Percentiles rank a stretch among this genome's conserved stretches.
phyloP scores from a whole-genome alignment of 441 rosid genomes.

The Populus hybrid region DNA sequence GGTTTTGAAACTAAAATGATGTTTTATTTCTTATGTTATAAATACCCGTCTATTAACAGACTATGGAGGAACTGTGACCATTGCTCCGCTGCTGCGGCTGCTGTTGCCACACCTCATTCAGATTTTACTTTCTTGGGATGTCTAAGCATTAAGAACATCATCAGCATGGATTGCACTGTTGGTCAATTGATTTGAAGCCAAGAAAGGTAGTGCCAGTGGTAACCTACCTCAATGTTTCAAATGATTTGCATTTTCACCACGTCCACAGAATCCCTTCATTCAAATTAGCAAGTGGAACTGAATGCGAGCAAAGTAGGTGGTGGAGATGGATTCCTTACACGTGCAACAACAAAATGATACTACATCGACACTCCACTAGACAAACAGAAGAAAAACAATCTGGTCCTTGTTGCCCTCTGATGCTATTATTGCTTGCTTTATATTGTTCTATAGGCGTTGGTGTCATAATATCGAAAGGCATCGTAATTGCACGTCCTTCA shows the following conservation, averaged over 20 bases:
- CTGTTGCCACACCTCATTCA: no score
- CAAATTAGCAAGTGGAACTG: neutral
- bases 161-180: neutral
- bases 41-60: no score
- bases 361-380: no score
- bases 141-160: neutral
- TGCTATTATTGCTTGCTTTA: neutral
- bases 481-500: neutral
- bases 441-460: neutral
- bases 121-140: neutral
- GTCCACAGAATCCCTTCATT: no score
- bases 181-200: neutral
- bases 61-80: no score
- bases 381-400: no score
- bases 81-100: no score
- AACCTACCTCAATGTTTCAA: no score
- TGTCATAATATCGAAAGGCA: neutral
- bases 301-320: neutral
- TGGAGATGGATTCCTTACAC: neutral
- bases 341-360: neutral
- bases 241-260: no score
- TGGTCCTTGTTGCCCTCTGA: neutral
- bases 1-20: neutral
- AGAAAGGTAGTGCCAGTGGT: neutral
- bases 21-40: no score